Evolutionary conservation across 1,284 basidiomycete genomes (phyloP).

Genomic region (Afroboletus lepidellus): DNA sequence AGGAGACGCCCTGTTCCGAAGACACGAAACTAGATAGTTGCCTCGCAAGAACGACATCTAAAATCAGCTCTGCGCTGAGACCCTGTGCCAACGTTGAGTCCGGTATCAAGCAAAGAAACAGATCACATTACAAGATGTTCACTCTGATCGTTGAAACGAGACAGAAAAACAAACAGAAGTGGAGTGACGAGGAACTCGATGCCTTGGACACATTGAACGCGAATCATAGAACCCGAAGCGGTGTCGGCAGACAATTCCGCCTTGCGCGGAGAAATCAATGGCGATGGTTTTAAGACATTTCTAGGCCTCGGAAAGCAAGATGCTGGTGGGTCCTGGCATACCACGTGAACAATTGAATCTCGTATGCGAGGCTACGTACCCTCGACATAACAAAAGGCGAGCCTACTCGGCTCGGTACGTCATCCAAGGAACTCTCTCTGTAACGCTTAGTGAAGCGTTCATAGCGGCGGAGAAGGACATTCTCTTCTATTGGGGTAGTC

Average conservation of each 20-base stretch:
- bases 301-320: slow-evolving; percentile 12
- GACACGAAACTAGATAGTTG: slow-evolving; percentile 37
- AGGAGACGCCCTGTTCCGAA: slow-evolving; percentile 1
- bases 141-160: slow-evolving; percentile 43
- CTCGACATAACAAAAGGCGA: slow-evolving; percentile 39
- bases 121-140: slow-evolving; percentile 38
- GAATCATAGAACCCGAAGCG: slow-evolving; percentile 15
- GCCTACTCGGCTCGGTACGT: slow-evolving; percentile 36
- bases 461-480: slow-evolving; percentile 24
- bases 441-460: slow-evolving; percentile 35
- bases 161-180: slow-evolving; percentile 39
- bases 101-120: background rate
- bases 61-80: slow-evolving; percentile 43
- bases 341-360: background rate
- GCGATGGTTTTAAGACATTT: background rate
- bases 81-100: slow-evolving; percentile 31
- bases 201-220: slow-evolving; percentile 33
- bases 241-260: background rate
- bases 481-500: slow-evolving; percentile 20
- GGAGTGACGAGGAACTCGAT: slow-evolving; percentile 46
- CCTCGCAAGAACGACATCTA: slow-evolving; percentile 46
- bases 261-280: slow-evolving; percentile 8
- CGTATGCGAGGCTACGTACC: slow-evolving; percentile 18
- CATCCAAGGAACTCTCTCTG: slow-evolving; percentile 18
- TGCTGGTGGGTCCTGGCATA: slow-evolving; percentile 13